These are phyloP conservation scores for Anthostomella pinea DNA, from an alignment of 2,329 filamentous ascomycete species.

Conservation along the genomic window DNA sequence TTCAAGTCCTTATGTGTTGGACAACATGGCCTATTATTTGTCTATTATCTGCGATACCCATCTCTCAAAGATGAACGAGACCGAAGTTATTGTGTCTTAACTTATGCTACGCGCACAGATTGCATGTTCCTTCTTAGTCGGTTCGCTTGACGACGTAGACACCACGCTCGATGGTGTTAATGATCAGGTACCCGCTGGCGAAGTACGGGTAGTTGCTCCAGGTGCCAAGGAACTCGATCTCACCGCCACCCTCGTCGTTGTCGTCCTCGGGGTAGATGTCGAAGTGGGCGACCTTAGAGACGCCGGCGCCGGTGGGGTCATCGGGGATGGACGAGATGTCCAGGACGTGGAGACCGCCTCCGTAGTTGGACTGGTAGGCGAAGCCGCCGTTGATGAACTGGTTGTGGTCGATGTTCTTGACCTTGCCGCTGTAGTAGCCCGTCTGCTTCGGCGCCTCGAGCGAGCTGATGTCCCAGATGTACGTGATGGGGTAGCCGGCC, in stretches of 20 bases:
- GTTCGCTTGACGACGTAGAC: constrained; percentile 41
- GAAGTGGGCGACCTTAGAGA: constrained; percentile 40
- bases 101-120: no score
- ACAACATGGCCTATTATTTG: not conserved
- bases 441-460: constrained; percentile 39
- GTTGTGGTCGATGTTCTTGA: constrained; percentile 42
- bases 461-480: constrained; percentile 43
- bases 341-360: constrained; percentile 37
- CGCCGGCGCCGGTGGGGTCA: constrained; percentile 29
- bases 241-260: constrained; percentile 31
- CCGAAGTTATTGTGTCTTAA: not conserved
- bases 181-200: constrained; percentile 40
- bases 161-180: constrained; percentile 47
- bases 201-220: constrained; percentile 45
- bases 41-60: not conserved
- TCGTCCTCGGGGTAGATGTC: constrained; percentile 47
- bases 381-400: constrained; percentile 38
- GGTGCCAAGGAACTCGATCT: constrained; percentile 35
- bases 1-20: not conserved
- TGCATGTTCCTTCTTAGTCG: no score
- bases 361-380: constrained; percentile 45
- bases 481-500: constrained; percentile 39
- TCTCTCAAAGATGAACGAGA: not conserved
- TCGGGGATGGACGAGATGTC: constrained; percentile 31
- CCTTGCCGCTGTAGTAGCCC: constrained; percentile 38